Conservation (phyloP, 441 rosid species). For the Erodium moschatum region DNA sequence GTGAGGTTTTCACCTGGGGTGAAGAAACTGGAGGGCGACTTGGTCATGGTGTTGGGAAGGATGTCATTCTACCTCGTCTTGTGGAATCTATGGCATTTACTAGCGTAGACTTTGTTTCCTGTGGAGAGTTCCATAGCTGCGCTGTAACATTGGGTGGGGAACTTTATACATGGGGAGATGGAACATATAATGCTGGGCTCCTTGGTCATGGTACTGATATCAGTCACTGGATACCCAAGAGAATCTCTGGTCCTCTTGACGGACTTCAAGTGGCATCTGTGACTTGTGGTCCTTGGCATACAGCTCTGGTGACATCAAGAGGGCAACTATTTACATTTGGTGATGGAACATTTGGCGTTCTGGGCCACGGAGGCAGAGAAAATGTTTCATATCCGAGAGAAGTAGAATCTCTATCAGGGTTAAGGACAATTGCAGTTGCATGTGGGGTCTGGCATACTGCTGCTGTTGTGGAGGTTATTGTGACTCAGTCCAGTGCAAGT, state of each 20-base stretch:
- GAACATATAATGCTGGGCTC: constrained; percentile 70
- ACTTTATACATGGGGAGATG: constrained; percentile 92
- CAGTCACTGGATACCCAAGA: constrained; percentile 88
- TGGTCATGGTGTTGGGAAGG: constrained; percentile 92
- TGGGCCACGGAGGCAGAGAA: constrained; percentile 81
- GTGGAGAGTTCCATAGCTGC: constrained; percentile 88
- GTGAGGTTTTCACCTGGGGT: constrained; percentile 90
- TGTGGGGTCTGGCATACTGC: constrained; percentile 99
- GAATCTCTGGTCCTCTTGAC: constrained; percentile 79
- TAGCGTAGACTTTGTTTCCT: constrained; percentile 81
- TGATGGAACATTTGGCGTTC: constrained; percentile 92
- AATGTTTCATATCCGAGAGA: constrained; percentile 74
- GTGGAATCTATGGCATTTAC: constrained; percentile 63
- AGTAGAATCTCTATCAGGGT: constrained; percentile 84
- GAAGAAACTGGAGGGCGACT: constrained; percentile 95
- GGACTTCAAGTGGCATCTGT: constrained; percentile 83
- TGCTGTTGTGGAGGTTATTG: constrained; percentile 95
- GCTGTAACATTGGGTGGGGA: constrained; percentile 97
- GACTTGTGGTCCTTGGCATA: constrained; percentile 97
- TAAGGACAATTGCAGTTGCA: constrained; percentile 79
- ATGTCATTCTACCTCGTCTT: constrained; percentile 76
- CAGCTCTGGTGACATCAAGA: constrained; percentile 81
- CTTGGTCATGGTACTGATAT: constrained; percentile 92
- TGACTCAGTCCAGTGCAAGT: constrained; percentile 75
- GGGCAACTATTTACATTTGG: constrained; percentile 93